Conservation (phyloP, 2,329 filamentous ascomycete species). For the Calonectria honghensis region DNA sequence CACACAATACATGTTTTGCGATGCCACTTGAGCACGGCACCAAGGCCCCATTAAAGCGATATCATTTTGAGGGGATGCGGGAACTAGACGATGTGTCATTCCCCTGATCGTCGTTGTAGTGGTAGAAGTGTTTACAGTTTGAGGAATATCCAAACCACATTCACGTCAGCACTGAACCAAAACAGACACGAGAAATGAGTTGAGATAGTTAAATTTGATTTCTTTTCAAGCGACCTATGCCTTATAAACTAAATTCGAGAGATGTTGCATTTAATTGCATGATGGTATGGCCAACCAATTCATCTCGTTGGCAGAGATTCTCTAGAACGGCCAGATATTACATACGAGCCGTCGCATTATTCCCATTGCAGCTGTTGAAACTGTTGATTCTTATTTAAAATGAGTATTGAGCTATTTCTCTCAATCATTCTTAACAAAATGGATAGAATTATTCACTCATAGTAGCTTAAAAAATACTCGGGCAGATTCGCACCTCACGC, state of each 20-base stretch:
- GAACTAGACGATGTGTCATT: neutral
- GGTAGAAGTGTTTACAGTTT: too few relatives aligned
- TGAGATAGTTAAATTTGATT: neutral
- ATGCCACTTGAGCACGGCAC: neutral
- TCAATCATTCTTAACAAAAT: neutral
- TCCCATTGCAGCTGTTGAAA: neutral
- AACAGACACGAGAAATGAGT: neutral
- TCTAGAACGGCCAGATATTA: neutral
- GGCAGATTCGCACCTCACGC: conserved; percentile 49
- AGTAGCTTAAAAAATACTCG: neutral
- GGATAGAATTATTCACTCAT: conserved; percentile 6
- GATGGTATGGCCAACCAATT: neutral
- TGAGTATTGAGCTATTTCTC: neutral
- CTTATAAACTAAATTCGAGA: neutral
- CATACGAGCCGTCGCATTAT: neutral
- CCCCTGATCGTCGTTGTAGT: neutral
- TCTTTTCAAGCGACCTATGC: neutral
- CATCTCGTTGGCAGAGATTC: neutral
- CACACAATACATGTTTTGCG: neutral
- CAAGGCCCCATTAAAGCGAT: neutral
- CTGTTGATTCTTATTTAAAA: neutral
- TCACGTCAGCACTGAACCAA: neutral
- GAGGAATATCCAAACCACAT: neutral
- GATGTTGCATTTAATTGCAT: neutral
- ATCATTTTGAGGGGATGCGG: neutral